Base-by-base conservation (phyloP, 139 green algal genomes). In the Axilococcus clingmanii region DNA sequence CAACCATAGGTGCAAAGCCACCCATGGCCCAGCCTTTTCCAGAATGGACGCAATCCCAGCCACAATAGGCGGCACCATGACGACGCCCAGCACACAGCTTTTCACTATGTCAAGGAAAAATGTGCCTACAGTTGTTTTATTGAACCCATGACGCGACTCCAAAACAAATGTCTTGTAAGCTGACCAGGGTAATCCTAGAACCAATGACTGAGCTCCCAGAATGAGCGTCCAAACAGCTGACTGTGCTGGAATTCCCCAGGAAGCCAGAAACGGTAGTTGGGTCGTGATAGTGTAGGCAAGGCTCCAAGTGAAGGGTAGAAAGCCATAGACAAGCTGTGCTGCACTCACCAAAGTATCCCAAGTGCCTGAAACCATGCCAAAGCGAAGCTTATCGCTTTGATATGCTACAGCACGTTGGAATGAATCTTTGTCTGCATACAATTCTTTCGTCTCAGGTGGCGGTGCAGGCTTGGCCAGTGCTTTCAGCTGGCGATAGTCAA, bases 61-160 rank as follows among this genome's bases (percentile, higher is more conserved):
- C 4, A 89, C 40, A 8, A 95, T 47, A 1, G 83, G 87, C 6
- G 87, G 87, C 33, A 74, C 7, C 4, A 95, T 32, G 23, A 89
- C 46, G 2, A 47, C 11, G 7, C 54, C 74, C 16, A 94, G 51
- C 16, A 79, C 22, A 4, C 73, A 52, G 43, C 35, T 54, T 35
- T 84, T 92, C 30, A 84, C 3, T 8, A 70, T 25, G 55, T 95
- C 86, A 2, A 40, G 61, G 1, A 87, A 24, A 45, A 87, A 94
- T 1, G 88, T 66, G 4, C 32, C 19, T n/a, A 49, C 23, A 0
- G 78, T 93, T 55, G 86, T 82, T 53, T 87, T 88, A 81, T 95
- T 95, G 77, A 95, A 95, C 35, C 87, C 87, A 49, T 95, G 87
- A 9, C 60, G 53, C 28, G 81, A 33, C 48, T 92, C 83, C 2